phyloP scores from a whole-genome alignment of 495 filamentous ascomycete genomes.

The Daldinia concentrica region DNA sequence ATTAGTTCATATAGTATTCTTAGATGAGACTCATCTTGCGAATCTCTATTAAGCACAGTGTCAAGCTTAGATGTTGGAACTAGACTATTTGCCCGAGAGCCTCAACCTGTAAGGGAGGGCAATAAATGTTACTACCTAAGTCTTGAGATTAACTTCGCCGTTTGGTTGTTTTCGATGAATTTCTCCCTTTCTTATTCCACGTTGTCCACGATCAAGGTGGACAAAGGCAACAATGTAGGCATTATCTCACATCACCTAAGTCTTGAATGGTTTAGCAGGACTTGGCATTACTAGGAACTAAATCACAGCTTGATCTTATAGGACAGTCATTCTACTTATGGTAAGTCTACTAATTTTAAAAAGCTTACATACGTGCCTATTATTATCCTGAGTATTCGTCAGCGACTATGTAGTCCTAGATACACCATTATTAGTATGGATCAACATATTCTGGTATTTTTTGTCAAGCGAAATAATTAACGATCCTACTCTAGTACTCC shows the following conservation, averaged over 20 bases:
- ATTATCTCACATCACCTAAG: neutral
- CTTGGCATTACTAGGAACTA: neutral
- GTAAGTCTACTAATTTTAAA: slow-evolving; percentile 1
- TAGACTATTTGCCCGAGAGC: neutral
- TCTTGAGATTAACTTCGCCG: neutral
- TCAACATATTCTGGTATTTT: neutral
- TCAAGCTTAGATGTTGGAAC: neutral
- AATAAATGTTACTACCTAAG: neutral
- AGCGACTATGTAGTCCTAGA: neutral
- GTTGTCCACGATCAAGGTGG: neutral
- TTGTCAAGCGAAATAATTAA: too few relatives aligned
- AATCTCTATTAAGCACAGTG: neutral
- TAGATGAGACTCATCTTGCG: neutral
- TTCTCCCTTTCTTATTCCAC: too few relatives aligned
- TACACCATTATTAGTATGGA: neutral
- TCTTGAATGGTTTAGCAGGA: neutral
- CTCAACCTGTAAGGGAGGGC: neutral
- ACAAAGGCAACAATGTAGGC: neutral
- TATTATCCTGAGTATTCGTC: neutral
- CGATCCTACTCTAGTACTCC: too few relatives aligned
- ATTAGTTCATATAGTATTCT: neutral
- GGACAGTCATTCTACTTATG: neutral
- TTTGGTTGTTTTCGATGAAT: neutral
- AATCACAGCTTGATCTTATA: neutral
- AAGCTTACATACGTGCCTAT: neutral